Base-by-base conservation (phyloP, 2,329 filamentous ascomycete species). In the Metarhizium robertsii region DNA sequence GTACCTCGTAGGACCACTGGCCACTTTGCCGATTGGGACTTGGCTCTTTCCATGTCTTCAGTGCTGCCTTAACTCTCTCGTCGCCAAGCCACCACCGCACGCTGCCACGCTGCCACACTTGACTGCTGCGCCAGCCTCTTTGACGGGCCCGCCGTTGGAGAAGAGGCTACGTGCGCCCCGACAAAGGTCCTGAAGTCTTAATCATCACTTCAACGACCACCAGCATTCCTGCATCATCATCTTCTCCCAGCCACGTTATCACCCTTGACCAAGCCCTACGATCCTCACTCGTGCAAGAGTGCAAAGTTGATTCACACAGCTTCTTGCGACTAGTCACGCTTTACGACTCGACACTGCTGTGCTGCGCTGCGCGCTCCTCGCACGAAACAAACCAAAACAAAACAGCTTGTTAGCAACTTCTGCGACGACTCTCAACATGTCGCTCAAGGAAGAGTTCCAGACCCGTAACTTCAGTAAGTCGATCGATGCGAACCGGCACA, bases 401-500 rank as follows among this genome's bases (percentile, higher is more conserved):
- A 20, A 25, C n/a, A 50, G 46, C 45, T 55, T 47, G 45, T n/a
- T n/a, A 45, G 49, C 43, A 18, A 48, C 46, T 45, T 47, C 50
- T 55, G 51, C 52, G 46, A 52, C 42, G 49, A 7, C 25, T 65
- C 67, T 64, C 77, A 84, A 74, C 60, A 87, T 87, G 84, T 80
- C 83, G 69, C 78, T 88, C 74, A 81, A 81, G 72, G 85, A 88
- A 67, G 85, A 88, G 72, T 86, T 88, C 68, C 79, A 79, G 69
- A 86, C 84, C 58, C 78, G 85, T 66, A 88, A 88, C 74, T 88
- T 88, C 74, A 88, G 85, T 88, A 77, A 66, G 84, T 75, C 58
- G 2, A 5, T 25, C 25, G 53, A 47, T 47, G 55, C 61, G 53
- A 18, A 50, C 34, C 53, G 52, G 20, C 45, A 47, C 25, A 56